Evolutionary conservation across 306 rosid species (phyloP), one percentile per base, ranked within the genome.

Genomic region (Dalbergia oliveri): DNA sequence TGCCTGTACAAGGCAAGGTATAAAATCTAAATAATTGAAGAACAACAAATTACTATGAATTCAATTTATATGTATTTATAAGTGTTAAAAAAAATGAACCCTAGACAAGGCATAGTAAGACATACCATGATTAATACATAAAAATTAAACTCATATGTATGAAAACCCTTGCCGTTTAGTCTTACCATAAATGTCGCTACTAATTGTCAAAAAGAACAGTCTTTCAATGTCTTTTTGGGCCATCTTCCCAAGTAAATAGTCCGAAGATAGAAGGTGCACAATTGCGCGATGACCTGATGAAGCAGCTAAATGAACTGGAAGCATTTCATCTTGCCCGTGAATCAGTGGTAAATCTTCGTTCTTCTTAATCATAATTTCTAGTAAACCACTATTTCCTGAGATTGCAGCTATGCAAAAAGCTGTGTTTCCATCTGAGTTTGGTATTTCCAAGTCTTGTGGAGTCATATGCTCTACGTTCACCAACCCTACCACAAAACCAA

Each of bases 381-480:
- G 18, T 3, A 5, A n/a, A 2, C 3, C 54, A 35, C 37, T 18
- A 5, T 18, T 72, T 11, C 78, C 78, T 57, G 23, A 21, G 8
- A 73, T 59, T 39, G 57, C 43, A 39, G 78, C 78, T 15, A 73
- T 18, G 57, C 78, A 73, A 39, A 73, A 58, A 6, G 78, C 56
- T 5, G 78, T 73, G 56, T 73, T 37, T 5, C 78, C 78, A 13
- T 63, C 15, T 4, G 14, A 4, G 13, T 64, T 76, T 34, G 0
- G 39, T 33, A 64, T 62, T 50, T 34, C 7, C 21, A 34, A 0
- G n/a, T 76, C 72, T 50, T 50, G 8, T 10, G 35, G 10, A 15
- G 15, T 49, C 72, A 76, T 8, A 4, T 11, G 10, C 31, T 0
- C 31, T 2, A 1, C 3, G 4, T 31, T 62, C 1, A 31, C 14